Evolutionary conservation across 306 rosid species (phyloP).

Genomic region (Rosa lucieae): DNA sequence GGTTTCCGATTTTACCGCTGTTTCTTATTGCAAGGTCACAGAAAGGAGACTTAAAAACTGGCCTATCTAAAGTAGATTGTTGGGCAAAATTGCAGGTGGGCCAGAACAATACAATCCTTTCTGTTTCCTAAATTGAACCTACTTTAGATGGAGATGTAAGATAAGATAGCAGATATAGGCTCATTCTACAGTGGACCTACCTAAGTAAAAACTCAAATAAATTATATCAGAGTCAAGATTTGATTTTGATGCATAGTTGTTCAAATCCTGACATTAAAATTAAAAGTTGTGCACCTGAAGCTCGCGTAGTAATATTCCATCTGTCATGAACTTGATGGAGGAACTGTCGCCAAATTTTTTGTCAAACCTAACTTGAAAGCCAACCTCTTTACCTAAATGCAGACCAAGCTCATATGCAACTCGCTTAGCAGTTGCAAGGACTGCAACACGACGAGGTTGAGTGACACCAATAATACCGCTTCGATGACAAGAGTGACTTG

Average conservation of each 20-base stretch:
- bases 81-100: background rate
- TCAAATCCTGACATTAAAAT: slow-evolving; percentile 5
- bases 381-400: slow-evolving; percentile 75
- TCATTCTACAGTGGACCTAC: background rate
- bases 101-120: background rate
- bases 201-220: background rate
- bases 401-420: slow-evolving; percentile 89
- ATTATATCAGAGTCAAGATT: background rate
- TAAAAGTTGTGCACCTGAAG: slow-evolving; percentile 58
- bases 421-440: slow-evolving; percentile 89
- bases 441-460: slow-evolving; percentile 97
- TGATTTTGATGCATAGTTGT: background rate
- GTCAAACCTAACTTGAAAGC: slow-evolving; percentile 94
- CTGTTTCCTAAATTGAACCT: background rate
- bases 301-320: slow-evolving; percentile 91
- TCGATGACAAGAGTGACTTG: slow-evolving; percentile 43
- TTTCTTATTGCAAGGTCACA: background rate
- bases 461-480: slow-evolving; percentile 83
- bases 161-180: background rate
- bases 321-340: slow-evolving; percentile 95
- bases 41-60: background rate
- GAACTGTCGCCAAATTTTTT: slow-evolving; percentile 73
- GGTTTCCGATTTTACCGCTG: background rate
- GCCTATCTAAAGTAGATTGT: background rate
- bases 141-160: too few relatives aligned